phyloP scores from a whole-genome alignment of 2,329 filamentous ascomycete species.

The Epichloe aotearoae region DNA sequence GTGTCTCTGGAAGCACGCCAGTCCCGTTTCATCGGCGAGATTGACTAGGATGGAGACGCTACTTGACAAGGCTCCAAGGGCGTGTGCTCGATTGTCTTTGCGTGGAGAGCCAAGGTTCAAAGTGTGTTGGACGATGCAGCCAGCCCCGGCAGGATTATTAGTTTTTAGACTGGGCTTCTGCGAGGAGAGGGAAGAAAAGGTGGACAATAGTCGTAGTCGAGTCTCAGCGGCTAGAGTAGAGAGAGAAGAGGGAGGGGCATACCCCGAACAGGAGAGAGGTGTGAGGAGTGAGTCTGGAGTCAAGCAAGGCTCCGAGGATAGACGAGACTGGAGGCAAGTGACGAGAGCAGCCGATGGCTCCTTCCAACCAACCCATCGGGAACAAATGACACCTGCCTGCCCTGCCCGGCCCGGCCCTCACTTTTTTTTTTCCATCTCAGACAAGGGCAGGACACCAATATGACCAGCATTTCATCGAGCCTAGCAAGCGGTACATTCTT shows the following conservation, averaged over 20 bases:
- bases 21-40: constrained; percentile 3
- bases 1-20: constrained; percentile 6
- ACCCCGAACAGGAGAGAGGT: not conserved
- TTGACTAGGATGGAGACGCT: not conserved
- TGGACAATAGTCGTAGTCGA: not conserved
- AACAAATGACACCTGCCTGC: not conserved
- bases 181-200: not conserved
- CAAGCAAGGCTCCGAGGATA: not conserved
- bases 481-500: not conserved
- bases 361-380: not conserved
- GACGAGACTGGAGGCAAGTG: not conserved
- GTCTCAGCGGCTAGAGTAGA: not conserved
- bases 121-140: not conserved
- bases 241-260: not conserved
- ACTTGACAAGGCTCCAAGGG: constrained; percentile 1
- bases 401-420: not conserved
- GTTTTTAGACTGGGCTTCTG: not conserved
- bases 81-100: not conserved
- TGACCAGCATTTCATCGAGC: not conserved
- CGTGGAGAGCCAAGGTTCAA: not conserved
- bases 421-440: not conserved
- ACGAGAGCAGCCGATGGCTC: constrained; percentile 1
- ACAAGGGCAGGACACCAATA: not conserved
- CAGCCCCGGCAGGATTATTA: not conserved
- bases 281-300: not conserved